Evolutionary conservation across 371 early-diverging fungal genomes (phyloP), one percentile per base, ranked within the genome.

Genomic region (Lichtheimia ramosa): DNA sequence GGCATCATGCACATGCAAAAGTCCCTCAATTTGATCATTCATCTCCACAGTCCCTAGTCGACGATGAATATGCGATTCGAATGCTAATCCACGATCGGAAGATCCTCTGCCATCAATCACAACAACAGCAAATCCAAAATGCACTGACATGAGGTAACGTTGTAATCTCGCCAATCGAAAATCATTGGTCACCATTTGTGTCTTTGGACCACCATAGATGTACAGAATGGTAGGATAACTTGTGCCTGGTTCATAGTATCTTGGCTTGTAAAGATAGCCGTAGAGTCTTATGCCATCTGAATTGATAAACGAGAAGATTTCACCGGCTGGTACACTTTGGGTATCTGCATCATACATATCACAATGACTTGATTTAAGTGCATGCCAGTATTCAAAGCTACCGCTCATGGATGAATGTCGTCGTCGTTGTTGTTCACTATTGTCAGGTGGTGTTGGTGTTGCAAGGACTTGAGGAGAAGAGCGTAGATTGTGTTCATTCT

Each of bases 61-160:
- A 25, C 69, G 41, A 8, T 79, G 68, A 6, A 93, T 69, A 50
- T 67, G 61, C 0, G 87, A 66, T 59, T 91, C 93, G 63, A 90
- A 91, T n/a, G 52, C 65, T 0, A 85, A 48, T 0, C 93, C 93
- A 2, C 91, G 81, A 54, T 89, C 85, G 16, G 78, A 74, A 1
- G 91, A 87, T 0, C 93, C 93, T 18, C 91, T 84, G 3, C 88
- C 84, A 58, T 93, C 93, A 13, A 93, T 77, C 48, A 89, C 74
- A 6, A 91, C 86, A 0, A 91, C 89, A 1, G 83, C 84, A 77
- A 81, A 87, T 18, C 89, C 90, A 61, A 89, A 73, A 46, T 79
- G 70, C 2, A 81, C 77, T 4, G 87, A 83, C 74, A 90, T 73
- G 20, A 87, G 74, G 24, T 86, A 77, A 0, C 92, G 80, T 23